phyloP scores from a whole-genome alignment of 2,329 filamentous ascomycete genomes.

The Stemphylium lycopersici region DNA sequence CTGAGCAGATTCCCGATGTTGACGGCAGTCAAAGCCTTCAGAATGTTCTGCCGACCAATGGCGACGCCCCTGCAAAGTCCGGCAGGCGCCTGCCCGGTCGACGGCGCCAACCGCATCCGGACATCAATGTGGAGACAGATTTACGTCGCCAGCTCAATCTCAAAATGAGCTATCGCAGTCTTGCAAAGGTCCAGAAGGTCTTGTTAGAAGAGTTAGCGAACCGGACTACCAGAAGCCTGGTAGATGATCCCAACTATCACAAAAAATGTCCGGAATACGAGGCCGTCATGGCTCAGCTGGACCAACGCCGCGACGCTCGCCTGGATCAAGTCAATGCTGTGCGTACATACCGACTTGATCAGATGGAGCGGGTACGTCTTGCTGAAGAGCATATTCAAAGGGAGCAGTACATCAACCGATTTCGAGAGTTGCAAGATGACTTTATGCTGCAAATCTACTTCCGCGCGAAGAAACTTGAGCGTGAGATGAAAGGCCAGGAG shows the following conservation, averaged over 20 bases:
- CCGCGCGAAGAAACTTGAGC: constrained; percentile 46
- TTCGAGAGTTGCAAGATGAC: constrained; percentile 42
- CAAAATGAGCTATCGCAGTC: constrained; percentile 67
- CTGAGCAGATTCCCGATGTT: constrained; percentile 45
- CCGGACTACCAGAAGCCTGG: constrained; percentile 63
- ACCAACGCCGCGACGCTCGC: constrained; percentile 52
- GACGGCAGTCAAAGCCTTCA: constrained; percentile 40
- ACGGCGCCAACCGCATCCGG: constrained; percentile 55
- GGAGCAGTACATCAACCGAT: constrained; percentile 46
- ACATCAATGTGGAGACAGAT: constrained; percentile 54
- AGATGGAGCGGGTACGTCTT: constrained; percentile 44
- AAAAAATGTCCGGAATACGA: constrained; percentile 61
- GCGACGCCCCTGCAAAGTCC: constrained; percentile 45
- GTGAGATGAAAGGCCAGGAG: constrained; percentile 43
- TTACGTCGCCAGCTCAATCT: constrained; percentile 67
- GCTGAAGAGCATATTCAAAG: constrained; percentile 44
- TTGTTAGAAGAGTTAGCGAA: constrained; percentile 70
- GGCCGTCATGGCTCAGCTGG: constrained; percentile 59
- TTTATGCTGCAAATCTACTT: constrained; percentile 47
- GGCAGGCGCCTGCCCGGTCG: constrained; percentile 51
- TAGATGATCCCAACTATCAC: constrained; percentile 60
- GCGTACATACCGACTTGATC: constrained; percentile 45
- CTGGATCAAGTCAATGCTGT: constrained; percentile 48
- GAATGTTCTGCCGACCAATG: constrained; percentile 44
- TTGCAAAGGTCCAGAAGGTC: constrained; percentile 68